phyloP scores from a whole-genome alignment of 2,329 filamentous ascomycete species.

The Pseudonectria buxi region DNA sequence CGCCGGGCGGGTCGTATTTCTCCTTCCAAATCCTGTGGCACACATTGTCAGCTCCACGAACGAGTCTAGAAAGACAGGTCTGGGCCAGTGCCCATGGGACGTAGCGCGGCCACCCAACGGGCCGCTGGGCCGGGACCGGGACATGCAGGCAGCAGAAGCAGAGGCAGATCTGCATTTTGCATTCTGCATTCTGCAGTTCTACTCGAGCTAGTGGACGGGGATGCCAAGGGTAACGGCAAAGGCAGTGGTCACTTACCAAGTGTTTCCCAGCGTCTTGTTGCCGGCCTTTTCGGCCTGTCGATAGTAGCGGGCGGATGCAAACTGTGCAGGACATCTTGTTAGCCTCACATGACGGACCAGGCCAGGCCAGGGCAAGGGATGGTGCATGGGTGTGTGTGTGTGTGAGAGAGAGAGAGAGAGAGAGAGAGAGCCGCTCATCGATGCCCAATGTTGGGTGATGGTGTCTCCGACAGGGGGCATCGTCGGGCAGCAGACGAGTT shows the following conservation, averaged over 20 bases:
- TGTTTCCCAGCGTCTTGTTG: slow-evolving; percentile 85
- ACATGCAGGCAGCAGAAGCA: too few relatives aligned
- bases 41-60: not conserved
- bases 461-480: too few relatives aligned
- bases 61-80: slow-evolving; percentile 2
- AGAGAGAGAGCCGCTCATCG: slow-evolving; percentile 19
- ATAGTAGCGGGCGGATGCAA: slow-evolving; percentile 80
- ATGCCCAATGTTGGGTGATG: slow-evolving; percentile 30
- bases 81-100: slow-evolving; percentile 2
- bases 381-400: slow-evolving; percentile 5
- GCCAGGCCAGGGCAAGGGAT: slow-evolving; percentile 12
- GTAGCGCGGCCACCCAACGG: slow-evolving; percentile 1
- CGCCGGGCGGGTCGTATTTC: slow-evolving; percentile 63
- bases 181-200: too few relatives aligned
- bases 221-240: slow-evolving; percentile 13
- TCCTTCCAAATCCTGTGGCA: slow-evolving; percentile 88
- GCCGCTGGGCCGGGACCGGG: not conserved
- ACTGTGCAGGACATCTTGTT: slow-evolving; percentile 44
- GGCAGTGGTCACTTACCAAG: slow-evolving; percentile 63
- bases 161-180: too few relatives aligned
- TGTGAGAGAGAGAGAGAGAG: slow-evolving; percentile 1
- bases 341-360: slow-evolving; percentile 41
- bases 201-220: too few relatives aligned
- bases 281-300: slow-evolving; percentile 84
- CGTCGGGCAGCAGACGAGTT: slow-evolving; percentile 11